phyloP scores from a whole-genome alignment of 192 early-diverging fungal genomes.

The Mortierella hygrophila region DNA sequence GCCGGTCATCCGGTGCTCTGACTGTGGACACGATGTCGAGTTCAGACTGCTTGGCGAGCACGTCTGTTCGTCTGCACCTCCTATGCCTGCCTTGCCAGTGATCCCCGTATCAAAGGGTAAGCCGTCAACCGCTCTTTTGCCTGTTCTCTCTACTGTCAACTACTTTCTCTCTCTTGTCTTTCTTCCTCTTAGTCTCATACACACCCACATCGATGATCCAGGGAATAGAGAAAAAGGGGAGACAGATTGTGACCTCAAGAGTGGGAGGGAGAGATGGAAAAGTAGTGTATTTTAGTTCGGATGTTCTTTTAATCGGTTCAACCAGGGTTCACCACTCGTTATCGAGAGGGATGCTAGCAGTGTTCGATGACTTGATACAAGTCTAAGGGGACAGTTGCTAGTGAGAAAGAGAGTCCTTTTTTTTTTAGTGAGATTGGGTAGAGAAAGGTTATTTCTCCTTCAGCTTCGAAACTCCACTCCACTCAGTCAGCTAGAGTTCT shows the following conservation, averaged over 20 bases:
- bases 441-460: conserved; percentile 2
- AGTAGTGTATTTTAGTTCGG: no score
- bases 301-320: no score
- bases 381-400: background rate
- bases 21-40: conserved; percentile 69
- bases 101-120: conserved; percentile 40
- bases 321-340: no score
- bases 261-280: background rate
- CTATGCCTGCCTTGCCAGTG: conserved; percentile 60
- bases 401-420: background rate
- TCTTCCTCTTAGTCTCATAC: background rate
- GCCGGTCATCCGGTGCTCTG: conserved; percentile 67
- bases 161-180: background rate
- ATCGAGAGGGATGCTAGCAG: no score
- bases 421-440: background rate
- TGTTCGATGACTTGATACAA: no score
- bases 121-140: background rate
- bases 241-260: background rate
- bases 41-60: conserved; percentile 65
- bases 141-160: background rate
- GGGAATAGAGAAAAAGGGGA: background rate
- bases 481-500: background rate
- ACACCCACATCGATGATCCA: background rate
- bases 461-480: background rate
- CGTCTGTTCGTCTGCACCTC: conserved; percentile 63